Base-by-base conservation (phyloP, 257 asterid genomes). In the Plectranthus barbatus region DNA sequence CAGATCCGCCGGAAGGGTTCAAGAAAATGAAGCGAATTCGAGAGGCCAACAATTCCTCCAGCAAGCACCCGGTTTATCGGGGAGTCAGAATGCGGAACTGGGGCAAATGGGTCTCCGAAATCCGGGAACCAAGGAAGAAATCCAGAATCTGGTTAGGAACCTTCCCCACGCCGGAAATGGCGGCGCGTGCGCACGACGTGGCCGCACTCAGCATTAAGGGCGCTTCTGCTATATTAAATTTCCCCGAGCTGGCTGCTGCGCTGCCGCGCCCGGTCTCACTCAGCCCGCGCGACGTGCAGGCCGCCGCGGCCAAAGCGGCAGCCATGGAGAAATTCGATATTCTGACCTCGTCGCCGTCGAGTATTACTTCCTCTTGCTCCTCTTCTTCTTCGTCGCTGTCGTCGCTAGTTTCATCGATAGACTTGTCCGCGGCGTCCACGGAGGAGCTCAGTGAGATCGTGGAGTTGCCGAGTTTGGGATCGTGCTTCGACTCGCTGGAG, bases 151-250 rank as follows among this genome's bases (percentile, higher is more conserved):
- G 97, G 97, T 62, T 90, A 0, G 97, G 97, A 0, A 90, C 97
- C 0, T 90, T 84, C 56, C 77, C 97, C 0, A 84, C 86, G 0
- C 94, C 95, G 4, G 94, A 90, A 53, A 90, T 90, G 97, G 95
- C 97, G 29, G 97, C 97, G 66, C 77, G 97, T 71, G 97, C 97
- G 7, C 97, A 90, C 54, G 97, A 90, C 73, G 97, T 80, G 42
- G 97, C 97, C 0, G 95, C 95, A 1, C 31, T 86, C 3, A 82
- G 87, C 80, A 86, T 88, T 15, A 88, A 88, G 18, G 96, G 96
- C n/a, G 75, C 77, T 9, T 70, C 95, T 1, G 96, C 90, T 0
- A 83, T 81, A 1, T 84, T 88, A 5, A 86, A 88, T 57, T 88
- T 88, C 56, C 96, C 96, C 0, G 77, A 86, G 47, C 75, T 88